A percentile compares a stretch with the other conserved stretches of the same genome.
phyloP scores from a whole-genome alignment of 306 rosid species.

The apple (Malus domestica) region DNA sequence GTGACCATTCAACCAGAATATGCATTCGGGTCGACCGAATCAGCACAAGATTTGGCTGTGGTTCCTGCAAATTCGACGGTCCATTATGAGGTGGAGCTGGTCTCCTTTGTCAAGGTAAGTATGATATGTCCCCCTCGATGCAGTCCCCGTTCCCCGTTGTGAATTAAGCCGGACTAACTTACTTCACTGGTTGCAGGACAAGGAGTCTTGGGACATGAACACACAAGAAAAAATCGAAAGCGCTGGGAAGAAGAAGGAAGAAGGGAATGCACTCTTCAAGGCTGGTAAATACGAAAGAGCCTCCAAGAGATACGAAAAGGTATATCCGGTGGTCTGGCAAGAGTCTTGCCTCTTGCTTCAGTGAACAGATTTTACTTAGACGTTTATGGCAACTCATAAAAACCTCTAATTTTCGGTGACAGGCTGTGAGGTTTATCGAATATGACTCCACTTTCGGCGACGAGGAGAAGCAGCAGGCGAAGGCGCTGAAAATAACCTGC shows the following conservation, averaged over 20 bases:
- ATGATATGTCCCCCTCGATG: neutral
- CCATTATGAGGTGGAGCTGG: slow-evolving; percentile 62
- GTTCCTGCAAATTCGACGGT: slow-evolving; percentile 73
- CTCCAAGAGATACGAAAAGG: slow-evolving; percentile 42
- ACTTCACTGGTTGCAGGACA: slow-evolving; percentile 14
- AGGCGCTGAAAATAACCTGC: slow-evolving; percentile 22
- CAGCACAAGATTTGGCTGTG: slow-evolving; percentile 57
- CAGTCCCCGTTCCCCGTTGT: neutral
- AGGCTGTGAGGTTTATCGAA: slow-evolving; percentile 29
- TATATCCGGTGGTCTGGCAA: neutral
- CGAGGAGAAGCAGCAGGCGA: slow-evolving; percentile 33
- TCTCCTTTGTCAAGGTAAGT: slow-evolving; percentile 71
- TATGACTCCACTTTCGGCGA: slow-evolving; percentile 31
- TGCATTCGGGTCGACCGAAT: slow-evolving; percentile 59
- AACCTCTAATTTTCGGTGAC: neutral
- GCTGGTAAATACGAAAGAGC: slow-evolving; percentile 39
- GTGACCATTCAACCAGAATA: slow-evolving; percentile 70
- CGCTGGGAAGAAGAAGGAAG: slow-evolving; percentile 39
- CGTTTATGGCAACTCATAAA: neutral
- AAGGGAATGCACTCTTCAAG: slow-evolving; percentile 38
- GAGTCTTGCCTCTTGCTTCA: neutral
- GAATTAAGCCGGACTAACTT: neutral
- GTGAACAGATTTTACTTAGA: neutral
- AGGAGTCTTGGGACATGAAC: slow-evolving; percentile 43
- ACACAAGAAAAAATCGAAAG: slow-evolving; percentile 36